Conservation (phyloP, 331 rosid species). For the Quercus phellos region DNA sequence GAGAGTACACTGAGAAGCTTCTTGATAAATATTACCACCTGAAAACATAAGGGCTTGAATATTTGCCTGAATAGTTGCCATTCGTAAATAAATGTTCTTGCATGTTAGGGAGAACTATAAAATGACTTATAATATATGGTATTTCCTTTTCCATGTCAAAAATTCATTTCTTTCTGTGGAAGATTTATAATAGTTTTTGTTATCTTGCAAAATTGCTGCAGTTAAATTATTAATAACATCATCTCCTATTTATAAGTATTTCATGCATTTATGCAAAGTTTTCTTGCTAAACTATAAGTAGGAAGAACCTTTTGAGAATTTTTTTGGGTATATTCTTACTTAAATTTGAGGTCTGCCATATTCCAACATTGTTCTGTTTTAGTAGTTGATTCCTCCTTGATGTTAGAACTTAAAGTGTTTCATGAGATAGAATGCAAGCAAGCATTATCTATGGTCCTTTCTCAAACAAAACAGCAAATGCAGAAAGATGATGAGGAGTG, state of each 20-base stretch:
- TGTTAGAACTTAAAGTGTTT: constrained; percentile 70
- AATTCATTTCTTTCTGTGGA: not conserved
- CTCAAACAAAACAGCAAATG: constrained; percentile 84
- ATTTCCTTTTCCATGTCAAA: not conserved
- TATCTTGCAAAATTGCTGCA: too few relatives aligned
- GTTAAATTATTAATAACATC: too few relatives aligned
- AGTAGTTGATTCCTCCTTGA: constrained; percentile 18
- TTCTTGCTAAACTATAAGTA: too few relatives aligned
- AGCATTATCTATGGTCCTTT: constrained; percentile 83
- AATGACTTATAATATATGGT: not conserved
- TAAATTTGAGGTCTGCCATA: constrained; percentile 6
- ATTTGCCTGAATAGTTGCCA: not conserved
- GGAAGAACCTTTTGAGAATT: too few relatives aligned
- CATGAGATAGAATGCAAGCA: constrained; percentile 83
- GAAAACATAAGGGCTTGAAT: constrained; percentile 13
- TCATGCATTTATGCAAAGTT: too few relatives aligned
- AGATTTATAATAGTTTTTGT: too few relatives aligned
- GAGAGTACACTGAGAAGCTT: constrained; percentile 51
- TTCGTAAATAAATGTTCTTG: not conserved
- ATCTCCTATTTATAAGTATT: too few relatives aligned
- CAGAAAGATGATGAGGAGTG: constrained; percentile 71
- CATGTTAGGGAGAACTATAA: not conserved
- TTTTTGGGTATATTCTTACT: too few relatives aligned
- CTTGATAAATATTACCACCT: constrained; percentile 48
- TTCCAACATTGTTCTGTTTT: constrained; percentile 6